Evolutionary conservation across 2,329 filamentous ascomycete genomes (phyloP).

Genomic region (Botryotinia calthae): DNA sequence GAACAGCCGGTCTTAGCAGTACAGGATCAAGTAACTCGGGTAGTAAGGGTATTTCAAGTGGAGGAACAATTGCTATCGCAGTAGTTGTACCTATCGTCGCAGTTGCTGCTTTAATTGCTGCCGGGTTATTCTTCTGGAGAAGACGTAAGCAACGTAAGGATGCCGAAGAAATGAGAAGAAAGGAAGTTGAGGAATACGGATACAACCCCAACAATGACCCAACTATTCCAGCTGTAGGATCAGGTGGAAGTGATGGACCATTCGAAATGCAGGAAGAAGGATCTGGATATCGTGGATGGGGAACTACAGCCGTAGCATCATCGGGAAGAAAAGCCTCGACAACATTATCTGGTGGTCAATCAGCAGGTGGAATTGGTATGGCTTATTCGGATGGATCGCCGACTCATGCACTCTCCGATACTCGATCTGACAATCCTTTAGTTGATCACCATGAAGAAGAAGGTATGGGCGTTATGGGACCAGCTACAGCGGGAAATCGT

Average conservation of each 20-base stretch:
- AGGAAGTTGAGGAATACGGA: constrained; percentile 95
- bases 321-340: constrained; percentile 83
- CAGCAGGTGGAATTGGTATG: constrained; percentile 52
- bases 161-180: constrained; percentile 82
- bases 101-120: constrained; percentile 75
- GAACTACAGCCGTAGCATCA: constrained; percentile 67
- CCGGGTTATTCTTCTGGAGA: constrained; percentile 80
- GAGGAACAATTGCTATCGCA: constrained; percentile 81
- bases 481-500: constrained; percentile 63
- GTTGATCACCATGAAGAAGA: constrained; percentile 62
- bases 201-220: constrained; percentile 98
- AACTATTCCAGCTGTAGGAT: constrained; percentile 60
- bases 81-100: constrained; percentile 91
- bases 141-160: constrained; percentile 82
- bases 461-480: constrained; percentile 78
- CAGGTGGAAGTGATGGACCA: constrained; percentile 48
- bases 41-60: constrained; percentile 40
- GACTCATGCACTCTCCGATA: constrained; percentile 62
- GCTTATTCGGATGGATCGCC: constrained; percentile 76
- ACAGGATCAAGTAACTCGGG: not conserved
- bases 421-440: constrained; percentile 66
- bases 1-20: constrained; percentile 26
- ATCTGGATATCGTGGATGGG: constrained; percentile 92
- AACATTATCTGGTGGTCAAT: constrained; percentile 73
- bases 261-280: constrained; percentile 76